Evolutionary conservation across 139 green algal genomes (phyloP).

Genomic region (Medakamo hakoo): DNA sequence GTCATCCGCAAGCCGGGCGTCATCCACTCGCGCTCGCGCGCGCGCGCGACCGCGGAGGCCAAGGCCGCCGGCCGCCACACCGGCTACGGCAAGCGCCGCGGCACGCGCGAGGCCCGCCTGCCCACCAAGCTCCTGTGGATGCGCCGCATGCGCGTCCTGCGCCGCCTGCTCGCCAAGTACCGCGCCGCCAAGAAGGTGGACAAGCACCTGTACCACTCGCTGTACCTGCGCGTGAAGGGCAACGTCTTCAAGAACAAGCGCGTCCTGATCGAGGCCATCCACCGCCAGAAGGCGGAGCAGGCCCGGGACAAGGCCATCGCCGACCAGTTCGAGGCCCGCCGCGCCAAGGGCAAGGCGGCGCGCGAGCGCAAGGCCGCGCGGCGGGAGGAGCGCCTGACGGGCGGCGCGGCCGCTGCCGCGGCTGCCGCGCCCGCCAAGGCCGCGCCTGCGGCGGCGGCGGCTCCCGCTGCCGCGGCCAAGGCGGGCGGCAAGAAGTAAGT

Average conservation of each 20-base stretch:
- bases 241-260: slow-evolving; percentile 99
- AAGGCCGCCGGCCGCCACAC: slow-evolving; percentile 96
- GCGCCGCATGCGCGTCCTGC: slow-evolving; percentile 84
- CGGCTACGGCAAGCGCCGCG: slow-evolving; percentile 92
- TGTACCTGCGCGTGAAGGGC: slow-evolving; percentile 87
- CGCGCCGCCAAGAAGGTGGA: slow-evolving; percentile 99
- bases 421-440: neutral
- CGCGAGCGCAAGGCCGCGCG: slow-evolving; percentile 84
- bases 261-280: slow-evolving; percentile 98
- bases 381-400: slow-evolving; percentile 81
- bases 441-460: too few species aligned
- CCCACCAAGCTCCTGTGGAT: slow-evolving; percentile 97
- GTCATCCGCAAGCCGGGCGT: slow-evolving; percentile 92
- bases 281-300: slow-evolving; percentile 95
- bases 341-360: slow-evolving; percentile 89
- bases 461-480: neutral
- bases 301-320: slow-evolving; percentile 93
- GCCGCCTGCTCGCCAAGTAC: slow-evolving; percentile 95
- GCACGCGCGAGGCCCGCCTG: slow-evolving; percentile 93
- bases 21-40: slow-evolving; percentile 90
- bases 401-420: neutral
- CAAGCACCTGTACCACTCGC: slow-evolving; percentile 95
- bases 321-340: slow-evolving; percentile 95
- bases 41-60: slow-evolving; percentile 63
- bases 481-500: neutral